Percentiles rank a stretch among this genome's conserved stretches.
phyloP scores from a whole-genome alignment of 2,329 filamentous ascomycete genomes.

The Ophiostoma sp. region DNA sequence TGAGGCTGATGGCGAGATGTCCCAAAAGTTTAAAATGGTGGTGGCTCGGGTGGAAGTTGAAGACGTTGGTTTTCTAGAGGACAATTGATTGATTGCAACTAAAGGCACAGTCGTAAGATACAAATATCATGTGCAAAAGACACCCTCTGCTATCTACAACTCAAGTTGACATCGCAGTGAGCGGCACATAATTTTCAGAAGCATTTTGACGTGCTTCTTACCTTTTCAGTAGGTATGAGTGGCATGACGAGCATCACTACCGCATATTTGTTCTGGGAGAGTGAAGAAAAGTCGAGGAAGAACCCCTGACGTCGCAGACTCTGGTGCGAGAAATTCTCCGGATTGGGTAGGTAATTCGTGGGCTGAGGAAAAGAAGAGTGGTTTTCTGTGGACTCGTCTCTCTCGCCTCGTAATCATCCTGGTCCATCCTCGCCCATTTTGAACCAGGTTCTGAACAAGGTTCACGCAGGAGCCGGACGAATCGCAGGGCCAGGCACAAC shows the following conservation, averaged over 20 bases:
- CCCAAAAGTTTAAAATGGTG: too few species aligned
- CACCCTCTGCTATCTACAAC: too few species aligned
- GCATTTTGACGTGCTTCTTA: not conserved
- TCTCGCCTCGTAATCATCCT: constrained; percentile 4
- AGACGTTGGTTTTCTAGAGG: not conserved
- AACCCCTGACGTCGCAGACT: not conserved
- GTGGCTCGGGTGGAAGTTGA: not conserved
- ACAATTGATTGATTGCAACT: not conserved
- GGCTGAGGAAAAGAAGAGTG: not conserved
- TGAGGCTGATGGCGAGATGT: not conserved
- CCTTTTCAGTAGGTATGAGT: not conserved
- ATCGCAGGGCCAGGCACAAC: not conserved
- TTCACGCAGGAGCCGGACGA: not conserved
- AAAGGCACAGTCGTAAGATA: not conserved
- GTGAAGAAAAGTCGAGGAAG: not conserved
- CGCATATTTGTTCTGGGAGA: not conserved
- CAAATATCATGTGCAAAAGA: not conserved
- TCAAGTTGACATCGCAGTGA: not conserved
- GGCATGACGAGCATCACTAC: not conserved
- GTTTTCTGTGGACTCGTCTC: not conserved
- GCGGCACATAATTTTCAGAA: not conserved
- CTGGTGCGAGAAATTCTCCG: not conserved
- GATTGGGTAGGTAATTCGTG: constrained; percentile 12
- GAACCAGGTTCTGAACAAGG: not conserved
- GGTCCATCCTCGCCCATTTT: not conserved